Percentiles rank a stretch among this genome's conserved stretches.
These are phyloP conservation scores for Ensete glaucum DNA, from an alignment of 176 grass and related monocot genomes.

Conservation along the genomic window DNA sequence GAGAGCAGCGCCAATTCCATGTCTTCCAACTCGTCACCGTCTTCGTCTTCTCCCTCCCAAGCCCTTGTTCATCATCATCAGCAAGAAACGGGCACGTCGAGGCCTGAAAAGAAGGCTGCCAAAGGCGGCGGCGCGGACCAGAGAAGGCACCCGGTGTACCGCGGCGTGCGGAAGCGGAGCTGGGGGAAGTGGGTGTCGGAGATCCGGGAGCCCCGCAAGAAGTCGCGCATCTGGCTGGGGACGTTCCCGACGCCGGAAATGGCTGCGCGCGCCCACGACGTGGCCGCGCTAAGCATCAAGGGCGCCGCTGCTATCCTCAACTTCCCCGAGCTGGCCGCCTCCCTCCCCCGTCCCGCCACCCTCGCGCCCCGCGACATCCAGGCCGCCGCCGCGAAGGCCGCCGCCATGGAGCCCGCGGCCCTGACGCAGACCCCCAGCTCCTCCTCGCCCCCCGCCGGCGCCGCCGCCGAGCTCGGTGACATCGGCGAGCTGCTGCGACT, in stretches of 20 bases:
- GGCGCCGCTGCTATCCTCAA: conserved; percentile 65
- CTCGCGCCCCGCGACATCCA: conserved; percentile 69
- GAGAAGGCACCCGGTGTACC: conserved; percentile 28
- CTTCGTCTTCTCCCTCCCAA: neutral
- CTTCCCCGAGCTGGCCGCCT: conserved; percentile 61
- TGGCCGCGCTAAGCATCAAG: conserved; percentile 75
- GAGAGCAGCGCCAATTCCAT: neutral
- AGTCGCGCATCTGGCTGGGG: conserved; percentile 95
- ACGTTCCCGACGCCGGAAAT: conserved; percentile 79
- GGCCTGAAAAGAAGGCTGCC: neutral
- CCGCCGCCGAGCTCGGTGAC: conserved; percentile 1
- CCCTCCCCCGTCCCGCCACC: conserved; percentile 44
- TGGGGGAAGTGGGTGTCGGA: conserved; percentile 99
- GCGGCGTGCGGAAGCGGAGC: conserved; percentile 68
- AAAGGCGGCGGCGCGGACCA: neutral
- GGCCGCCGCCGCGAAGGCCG: conserved; percentile 65
- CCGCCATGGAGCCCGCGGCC: conserved; percentile 28
- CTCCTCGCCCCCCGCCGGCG: neutral
- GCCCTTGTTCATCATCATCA: neutral
- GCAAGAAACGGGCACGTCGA: neutral
- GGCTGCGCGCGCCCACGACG: conserved; percentile 89
- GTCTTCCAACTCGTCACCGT: neutral
- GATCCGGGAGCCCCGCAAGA: conserved; percentile 96
- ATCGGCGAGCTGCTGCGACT: neutral
- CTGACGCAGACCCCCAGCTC: neutral